Evolutionary conservation across 2,329 filamentous ascomycete species (phyloP).

Genomic region (Penicillium italicum): DNA sequence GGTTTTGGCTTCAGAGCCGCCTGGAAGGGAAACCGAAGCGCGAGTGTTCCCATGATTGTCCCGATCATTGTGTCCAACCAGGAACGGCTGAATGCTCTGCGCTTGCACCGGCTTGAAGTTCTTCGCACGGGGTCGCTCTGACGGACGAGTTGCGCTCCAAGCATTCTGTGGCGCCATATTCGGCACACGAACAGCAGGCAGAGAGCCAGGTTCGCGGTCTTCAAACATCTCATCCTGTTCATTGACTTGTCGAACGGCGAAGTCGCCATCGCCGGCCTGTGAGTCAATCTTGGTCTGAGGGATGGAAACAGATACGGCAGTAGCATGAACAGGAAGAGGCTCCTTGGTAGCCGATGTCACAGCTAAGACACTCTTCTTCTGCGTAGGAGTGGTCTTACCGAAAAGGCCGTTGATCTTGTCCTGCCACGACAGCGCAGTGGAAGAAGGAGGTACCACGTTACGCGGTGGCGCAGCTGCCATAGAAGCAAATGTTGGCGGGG

Average conservation of each 20-base stretch:
- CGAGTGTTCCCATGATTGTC: slow-evolving; percentile 37
- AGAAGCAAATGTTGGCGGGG: slow-evolving; percentile 47
- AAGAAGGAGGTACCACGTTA: slow-evolving; percentile 39
- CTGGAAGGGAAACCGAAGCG: slow-evolving; percentile 47
- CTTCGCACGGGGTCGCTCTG: slow-evolving; percentile 38
- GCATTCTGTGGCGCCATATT: slow-evolving; percentile 58
- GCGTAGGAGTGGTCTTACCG: slow-evolving; percentile 55
- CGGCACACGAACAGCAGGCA: slow-evolving; percentile 69
- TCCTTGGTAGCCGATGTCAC: slow-evolving; percentile 66
- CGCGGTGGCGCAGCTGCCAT: slow-evolving; percentile 41
- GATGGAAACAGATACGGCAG: slow-evolving; percentile 67
- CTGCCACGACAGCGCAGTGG: slow-evolving; percentile 63
- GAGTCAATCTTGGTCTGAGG: slow-evolving; percentile 45
- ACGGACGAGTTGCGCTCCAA: slow-evolving; percentile 53
- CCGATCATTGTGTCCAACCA: slow-evolving; percentile 40
- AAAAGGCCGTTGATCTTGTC: slow-evolving; percentile 76
- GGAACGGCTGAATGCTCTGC: slow-evolving; percentile 46
- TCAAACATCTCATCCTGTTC: slow-evolving; percentile 79
- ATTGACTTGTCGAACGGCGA: slow-evolving; percentile 65
- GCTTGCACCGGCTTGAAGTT: slow-evolving; percentile 55
- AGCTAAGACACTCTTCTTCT: slow-evolving; percentile 55
- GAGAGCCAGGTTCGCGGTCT: slow-evolving; percentile 73
- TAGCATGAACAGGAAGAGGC: slow-evolving; percentile 57
- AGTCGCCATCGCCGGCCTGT: slow-evolving; percentile 44
- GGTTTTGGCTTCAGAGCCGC: slow-evolving; percentile 44